Percentiles rank a stretch among this genome's conserved stretches.
phyloP scores from a whole-genome alignment of 176 grass and related monocot species.

The Alloteropsis semialata region DNA sequence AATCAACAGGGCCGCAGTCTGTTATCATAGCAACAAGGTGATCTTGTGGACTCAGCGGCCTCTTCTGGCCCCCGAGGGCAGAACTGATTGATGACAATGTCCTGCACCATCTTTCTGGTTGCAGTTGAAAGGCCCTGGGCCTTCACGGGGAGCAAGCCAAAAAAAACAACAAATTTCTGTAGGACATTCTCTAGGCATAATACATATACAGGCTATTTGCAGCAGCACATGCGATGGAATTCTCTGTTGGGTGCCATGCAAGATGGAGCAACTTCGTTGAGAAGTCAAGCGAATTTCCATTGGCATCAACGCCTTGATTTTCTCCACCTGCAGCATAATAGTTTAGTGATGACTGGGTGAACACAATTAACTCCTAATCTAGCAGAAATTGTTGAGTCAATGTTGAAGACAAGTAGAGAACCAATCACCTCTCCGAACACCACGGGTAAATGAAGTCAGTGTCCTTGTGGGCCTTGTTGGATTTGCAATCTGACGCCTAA shows the following conservation, averaged over 20 bases:
- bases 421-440: constrained; percentile 62
- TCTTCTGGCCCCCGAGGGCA: constrained; percentile 21
- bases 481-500: constrained; percentile 74
- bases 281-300: constrained; percentile 83
- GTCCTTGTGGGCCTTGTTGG: constrained; percentile 56
- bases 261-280: constrained; percentile 85
- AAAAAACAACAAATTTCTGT: constrained; percentile 39
- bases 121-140: constrained; percentile 17
- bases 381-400: neutral
- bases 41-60: constrained; percentile 21
- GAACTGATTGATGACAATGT: constrained; percentile 13
- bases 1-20: constrained; percentile 42
- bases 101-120: constrained; percentile 22
- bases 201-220: constrained; percentile 99
- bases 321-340: constrained; percentile 62
- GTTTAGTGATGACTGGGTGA: neutral
- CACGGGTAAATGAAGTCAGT: constrained; percentile 57
- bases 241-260: constrained; percentile 84
- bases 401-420: neutral
- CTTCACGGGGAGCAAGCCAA: constrained; percentile 22
- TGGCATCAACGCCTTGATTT: constrained; percentile 61
- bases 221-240: constrained; percentile 93
- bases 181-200: constrained; percentile 62
- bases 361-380: constrained; percentile 9
- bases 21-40: constrained; percentile 29